phyloP scores from a whole-genome alignment of 208 protist species.

The Leishmania major region DNA sequence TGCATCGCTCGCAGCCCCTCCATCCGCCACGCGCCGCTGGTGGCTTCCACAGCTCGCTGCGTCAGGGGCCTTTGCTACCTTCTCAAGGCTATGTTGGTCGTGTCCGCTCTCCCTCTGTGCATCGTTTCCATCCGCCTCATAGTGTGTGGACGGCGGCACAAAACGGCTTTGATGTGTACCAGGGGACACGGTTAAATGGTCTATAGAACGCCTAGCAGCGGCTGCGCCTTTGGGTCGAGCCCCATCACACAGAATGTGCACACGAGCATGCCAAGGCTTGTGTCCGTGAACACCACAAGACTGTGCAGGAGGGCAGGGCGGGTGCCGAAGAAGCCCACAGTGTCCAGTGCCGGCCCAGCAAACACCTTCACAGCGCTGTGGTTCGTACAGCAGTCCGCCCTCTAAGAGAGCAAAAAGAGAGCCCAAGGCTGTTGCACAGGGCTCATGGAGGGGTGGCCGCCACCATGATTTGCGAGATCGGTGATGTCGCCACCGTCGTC shows the following conservation, averaged over 20 bases:
- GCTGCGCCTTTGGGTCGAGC: slow-evolving; percentile 33
- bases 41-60: neutral
- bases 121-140: slow-evolving; percentile 23
- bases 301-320: no score
- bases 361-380: no score
- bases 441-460: no score
- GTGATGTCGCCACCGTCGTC: slow-evolving; percentile 78
- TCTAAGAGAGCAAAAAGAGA: no score
- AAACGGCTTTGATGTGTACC: slow-evolving; percentile 27
- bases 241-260: slow-evolving; percentile 31
- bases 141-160: slow-evolving; percentile 27
- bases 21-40: neutral
- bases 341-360: no score
- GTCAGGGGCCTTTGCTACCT: neutral
- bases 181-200: slow-evolving; percentile 32
- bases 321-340: no score
- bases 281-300: no score
- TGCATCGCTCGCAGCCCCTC: neutral
- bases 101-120: neutral
- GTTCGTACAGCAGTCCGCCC: no score
- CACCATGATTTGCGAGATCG: slow-evolving; percentile 14
- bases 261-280: slow-evolving; percentile 41
- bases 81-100: neutral
- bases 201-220: slow-evolving; percentile 36
- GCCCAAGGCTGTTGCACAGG: no score